Conservation (phyloP, 1,139 yeast species). For the Eremothecium coryli region DNA sequence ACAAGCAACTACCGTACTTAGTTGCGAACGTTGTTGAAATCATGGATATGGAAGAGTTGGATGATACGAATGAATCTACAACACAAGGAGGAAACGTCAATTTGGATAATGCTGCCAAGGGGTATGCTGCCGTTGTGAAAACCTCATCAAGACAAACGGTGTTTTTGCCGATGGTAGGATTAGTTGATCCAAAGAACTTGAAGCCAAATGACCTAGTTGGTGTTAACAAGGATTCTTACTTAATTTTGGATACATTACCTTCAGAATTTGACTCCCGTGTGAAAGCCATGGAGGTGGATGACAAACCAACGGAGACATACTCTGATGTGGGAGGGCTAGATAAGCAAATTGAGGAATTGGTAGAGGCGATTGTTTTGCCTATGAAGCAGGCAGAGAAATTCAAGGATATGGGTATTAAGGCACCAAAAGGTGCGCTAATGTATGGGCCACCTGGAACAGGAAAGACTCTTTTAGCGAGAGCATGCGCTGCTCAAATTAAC, state of each 20-base stretch:
- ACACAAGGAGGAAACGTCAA: conserved; percentile 96
- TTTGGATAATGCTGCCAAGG: conserved; percentile 81
- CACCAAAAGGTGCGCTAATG: conserved; percentile 98
- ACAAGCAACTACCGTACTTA: conserved; percentile 88
- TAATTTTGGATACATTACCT: conserved; percentile 88
- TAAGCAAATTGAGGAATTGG: conserved; percentile 94
- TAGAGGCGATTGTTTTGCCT: conserved; percentile 96
- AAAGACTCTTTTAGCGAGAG: conserved; percentile 91
- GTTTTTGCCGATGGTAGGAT: conserved; percentile 88
- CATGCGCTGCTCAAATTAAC: conserved; percentile 98
- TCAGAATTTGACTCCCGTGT: conserved; percentile 97
- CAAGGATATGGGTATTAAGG: conserved; percentile 83
- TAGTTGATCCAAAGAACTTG: conserved; percentile 78
- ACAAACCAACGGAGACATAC: conserved; percentile 93
- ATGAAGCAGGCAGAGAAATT: conserved; percentile 98
- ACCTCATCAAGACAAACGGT: conserved; percentile 97
- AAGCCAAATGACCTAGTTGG: conserved; percentile 97
- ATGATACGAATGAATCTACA: conserved; percentile 50
- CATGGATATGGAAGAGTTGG: conserved; percentile 78
- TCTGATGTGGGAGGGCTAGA: conserved; percentile 97
- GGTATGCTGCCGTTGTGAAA: conserved; percentile 96
- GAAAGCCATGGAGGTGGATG: conserved; percentile 99
- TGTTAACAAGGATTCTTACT: conserved; percentile 92
- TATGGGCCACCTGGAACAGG: conserved; percentile 99
- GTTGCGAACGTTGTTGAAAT: conserved; percentile 98